Conservation (phyloP, 1,139 yeast genomes). For the Torulaspora globosa region DNA sequence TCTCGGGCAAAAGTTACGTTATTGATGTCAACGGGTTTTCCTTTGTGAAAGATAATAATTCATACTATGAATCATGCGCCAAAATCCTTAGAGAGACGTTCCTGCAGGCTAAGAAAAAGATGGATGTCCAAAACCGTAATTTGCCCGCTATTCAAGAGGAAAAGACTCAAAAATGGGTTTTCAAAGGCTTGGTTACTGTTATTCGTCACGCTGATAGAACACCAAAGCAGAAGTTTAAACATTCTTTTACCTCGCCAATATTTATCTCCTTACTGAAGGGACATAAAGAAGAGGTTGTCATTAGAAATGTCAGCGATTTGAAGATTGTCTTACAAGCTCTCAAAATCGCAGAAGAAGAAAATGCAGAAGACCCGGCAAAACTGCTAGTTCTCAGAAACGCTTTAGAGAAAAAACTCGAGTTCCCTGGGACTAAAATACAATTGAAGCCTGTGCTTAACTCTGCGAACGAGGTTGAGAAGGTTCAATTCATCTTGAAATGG, state of each 20-base stretch:
- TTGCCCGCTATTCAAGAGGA: constrained; percentile 48
- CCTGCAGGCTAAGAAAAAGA: constrained; percentile 52
- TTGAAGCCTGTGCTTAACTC: constrained; percentile 77
- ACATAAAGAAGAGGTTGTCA: constrained; percentile 92
- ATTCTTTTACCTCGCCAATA: constrained; percentile 82
- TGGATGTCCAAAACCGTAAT: constrained; percentile 41
- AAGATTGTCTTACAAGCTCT: constrained; percentile 84
- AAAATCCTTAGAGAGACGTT: constrained; percentile 72
- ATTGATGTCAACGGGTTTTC: constrained; percentile 98
- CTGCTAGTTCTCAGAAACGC: constrained; percentile 74
- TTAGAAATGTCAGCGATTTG: constrained; percentile 82
- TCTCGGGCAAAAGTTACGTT: constrained; percentile 81
- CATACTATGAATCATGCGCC: constrained; percentile 82
- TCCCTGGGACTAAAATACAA: constrained; percentile 97
- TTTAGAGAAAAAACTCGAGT: constrained; percentile 77
- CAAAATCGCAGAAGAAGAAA: constrained; percentile 69
- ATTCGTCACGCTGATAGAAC: constrained; percentile 98
- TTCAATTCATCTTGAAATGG: constrained; percentile 94
- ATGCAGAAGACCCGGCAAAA: constrained; percentile 76
- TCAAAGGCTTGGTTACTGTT: constrained; percentile 87
- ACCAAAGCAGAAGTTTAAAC: constrained; percentile 97
- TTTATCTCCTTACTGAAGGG: constrained; percentile 88
- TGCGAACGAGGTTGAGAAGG: constrained; percentile 82
- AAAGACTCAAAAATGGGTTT: constrained; percentile 93
- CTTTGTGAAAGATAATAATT: constrained; percentile 87